Percentiles rank a stretch among this genome's conserved stretches.
phyloP scores from a whole-genome alignment of 2,329 filamentous ascomycete species.

The Aspergillus pseudonomiae region DNA sequence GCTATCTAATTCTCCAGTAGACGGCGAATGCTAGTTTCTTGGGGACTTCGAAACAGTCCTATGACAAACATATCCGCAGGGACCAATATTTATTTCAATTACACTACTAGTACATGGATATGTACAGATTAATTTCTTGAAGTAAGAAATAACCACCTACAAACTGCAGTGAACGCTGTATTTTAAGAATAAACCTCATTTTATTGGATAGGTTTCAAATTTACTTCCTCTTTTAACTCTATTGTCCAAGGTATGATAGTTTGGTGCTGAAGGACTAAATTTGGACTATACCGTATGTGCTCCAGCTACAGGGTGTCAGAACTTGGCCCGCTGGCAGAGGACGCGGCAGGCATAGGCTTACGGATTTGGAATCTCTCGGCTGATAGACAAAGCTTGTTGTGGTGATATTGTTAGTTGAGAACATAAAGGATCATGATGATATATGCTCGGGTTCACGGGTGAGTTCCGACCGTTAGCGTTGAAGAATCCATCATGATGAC shows the following conservation, averaged over 20 bases:
- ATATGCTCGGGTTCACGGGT: neutral
- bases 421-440: neutral
- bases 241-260: neutral
- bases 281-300: neutral
- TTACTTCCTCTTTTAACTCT: neutral
- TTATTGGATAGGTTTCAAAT: neutral
- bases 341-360: neutral
- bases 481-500: neutral
- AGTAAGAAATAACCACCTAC: too few species aligned
- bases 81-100: too few species aligned
- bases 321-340: neutral
- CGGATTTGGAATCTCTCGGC: neutral
- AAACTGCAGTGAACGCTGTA: neutral
- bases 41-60: neutral
- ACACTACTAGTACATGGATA: too few species aligned
- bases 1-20: neutral
- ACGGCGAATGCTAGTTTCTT: neutral
- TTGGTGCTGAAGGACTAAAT: neutral
- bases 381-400: neutral
- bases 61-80: neutral
- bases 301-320: neutral
- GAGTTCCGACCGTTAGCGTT: neutral
- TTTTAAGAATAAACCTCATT: neutral
- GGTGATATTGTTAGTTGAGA: neutral
- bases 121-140: too few species aligned